A percentile compares a stretch with the other conserved stretches of the same genome.
These are phyloP conservation scores for Euphorbia peplus DNA, from an alignment of 345 rosid genomes.

Conservation along the genomic window DNA sequence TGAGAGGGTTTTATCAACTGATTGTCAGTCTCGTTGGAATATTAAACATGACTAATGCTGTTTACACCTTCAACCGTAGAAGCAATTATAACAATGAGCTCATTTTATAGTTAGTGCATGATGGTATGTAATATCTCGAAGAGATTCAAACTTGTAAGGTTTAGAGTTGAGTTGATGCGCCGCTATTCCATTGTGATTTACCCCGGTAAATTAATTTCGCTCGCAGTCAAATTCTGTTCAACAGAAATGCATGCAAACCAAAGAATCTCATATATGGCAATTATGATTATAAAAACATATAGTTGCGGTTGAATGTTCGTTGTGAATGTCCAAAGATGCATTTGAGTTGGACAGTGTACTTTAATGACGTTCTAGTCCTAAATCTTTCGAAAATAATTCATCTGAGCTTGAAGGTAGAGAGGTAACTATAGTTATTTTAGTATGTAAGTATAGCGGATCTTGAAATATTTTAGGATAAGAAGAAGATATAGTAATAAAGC, in stretches of 20 bases:
- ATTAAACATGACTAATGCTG: not conserved
- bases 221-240: not conserved
- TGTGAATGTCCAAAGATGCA: not conserved
- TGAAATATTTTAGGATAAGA: constrained; percentile 1
- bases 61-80: not conserved
- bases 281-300: too few species aligned
- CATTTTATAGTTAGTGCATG: not conserved
- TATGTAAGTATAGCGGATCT: not conserved
- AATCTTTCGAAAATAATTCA: not conserved
- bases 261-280: not conserved
- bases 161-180: not conserved
- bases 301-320: not conserved
- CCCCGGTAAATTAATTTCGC: not conserved
- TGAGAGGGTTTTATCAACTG: constrained; percentile 9
- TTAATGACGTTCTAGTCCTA: not conserved
- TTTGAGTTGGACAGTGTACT: not conserved
- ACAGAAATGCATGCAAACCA: not conserved
- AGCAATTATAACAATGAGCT: not conserved
- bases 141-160: not conserved
- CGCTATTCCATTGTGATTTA: not conserved
- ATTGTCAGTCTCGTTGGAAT: constrained; percentile 3
- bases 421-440: not conserved
- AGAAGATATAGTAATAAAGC: not conserved
- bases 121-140: not conserved
- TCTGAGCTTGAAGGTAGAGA: constrained; percentile 5